phyloP scores from a whole-genome alignment of 345 rosid genomes.

The Hibiscus mutabilis region DNA sequence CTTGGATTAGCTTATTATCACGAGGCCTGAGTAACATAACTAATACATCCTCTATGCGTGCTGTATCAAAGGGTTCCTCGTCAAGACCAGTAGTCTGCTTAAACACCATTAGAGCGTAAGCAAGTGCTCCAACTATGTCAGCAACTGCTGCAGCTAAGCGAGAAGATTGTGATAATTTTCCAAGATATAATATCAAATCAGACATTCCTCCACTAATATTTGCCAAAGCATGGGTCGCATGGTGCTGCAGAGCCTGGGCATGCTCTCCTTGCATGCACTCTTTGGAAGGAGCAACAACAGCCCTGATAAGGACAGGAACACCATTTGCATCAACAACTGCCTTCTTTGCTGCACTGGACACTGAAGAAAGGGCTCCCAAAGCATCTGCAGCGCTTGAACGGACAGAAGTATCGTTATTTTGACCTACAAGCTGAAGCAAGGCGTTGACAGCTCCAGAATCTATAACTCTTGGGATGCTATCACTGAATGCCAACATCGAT shows the following conservation, averaged over 20 bases:
- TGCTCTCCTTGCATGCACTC: constrained; percentile 61
- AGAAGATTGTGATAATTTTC: constrained; percentile 56
- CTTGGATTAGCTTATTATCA: constrained; percentile 60
- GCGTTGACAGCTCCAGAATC: constrained; percentile 67
- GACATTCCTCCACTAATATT: constrained; percentile 73
- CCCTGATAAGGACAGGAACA: constrained; percentile 55
- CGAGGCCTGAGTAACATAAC: constrained; percentile 59
- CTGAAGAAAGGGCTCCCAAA: constrained; percentile 64
- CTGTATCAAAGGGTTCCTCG: constrained; percentile 53
- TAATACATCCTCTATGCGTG: constrained; percentile 50
- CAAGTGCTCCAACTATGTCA: constrained; percentile 77
- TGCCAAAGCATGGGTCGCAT: constrained; percentile 69
- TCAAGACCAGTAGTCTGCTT: constrained; percentile 37
- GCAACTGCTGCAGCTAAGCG: constrained; percentile 65
- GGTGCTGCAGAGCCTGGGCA: constrained; percentile 49
- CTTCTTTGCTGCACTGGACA: constrained; percentile 55
- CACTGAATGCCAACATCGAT: constrained; percentile 53
- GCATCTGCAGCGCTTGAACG: constrained; percentile 81
- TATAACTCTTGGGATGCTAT: constrained; percentile 53
- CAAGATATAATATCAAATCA: constrained; percentile 54
- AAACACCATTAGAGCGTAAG: constrained; percentile 65
- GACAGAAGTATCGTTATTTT: constrained; percentile 44
- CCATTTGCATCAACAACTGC: constrained; percentile 54
- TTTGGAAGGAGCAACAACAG: constrained; percentile 80
- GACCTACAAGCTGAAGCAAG: constrained; percentile 53